Evolutionary conservation across 208 protist species (phyloP).

Genomic region (Wallacemonas sp.): DNA sequence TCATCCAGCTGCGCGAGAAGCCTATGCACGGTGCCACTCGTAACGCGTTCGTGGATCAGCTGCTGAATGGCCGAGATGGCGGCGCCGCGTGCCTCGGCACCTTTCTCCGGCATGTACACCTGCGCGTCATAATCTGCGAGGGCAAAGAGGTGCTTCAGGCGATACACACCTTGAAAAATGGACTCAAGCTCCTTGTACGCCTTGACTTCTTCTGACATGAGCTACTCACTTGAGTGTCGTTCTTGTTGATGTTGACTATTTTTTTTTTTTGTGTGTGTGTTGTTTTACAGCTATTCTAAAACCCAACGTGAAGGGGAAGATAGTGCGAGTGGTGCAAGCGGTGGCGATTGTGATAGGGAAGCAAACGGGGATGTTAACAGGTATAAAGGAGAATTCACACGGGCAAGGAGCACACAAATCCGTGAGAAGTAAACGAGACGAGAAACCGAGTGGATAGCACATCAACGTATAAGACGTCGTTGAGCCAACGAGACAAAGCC

Average conservation of each 20-base stretch:
- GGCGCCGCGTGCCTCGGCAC: conserved; percentile 24
- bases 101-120: conserved; percentile 50
- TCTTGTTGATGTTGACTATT: neutral
- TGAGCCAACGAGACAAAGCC: no score
- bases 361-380: no score
- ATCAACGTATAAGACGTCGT: no score
- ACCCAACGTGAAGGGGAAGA: no score
- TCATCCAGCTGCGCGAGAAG: conserved; percentile 25
- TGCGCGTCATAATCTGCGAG: conserved; percentile 49
- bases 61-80: conserved; percentile 35
- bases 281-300: no score
- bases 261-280: no score
- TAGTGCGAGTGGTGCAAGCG: no score
- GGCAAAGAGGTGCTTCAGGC: conserved; percentile 30
- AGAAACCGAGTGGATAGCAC: no score
- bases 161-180: conserved; percentile 35
- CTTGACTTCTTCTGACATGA: neutral
- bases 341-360: no score
- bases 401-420: no score
- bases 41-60: conserved; percentile 42
- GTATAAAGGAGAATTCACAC: no score
- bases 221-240: neutral
- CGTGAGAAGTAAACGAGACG: no score
- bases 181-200: conserved; percentile 49
- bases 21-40: conserved; percentile 13